Evolutionary conservation across 1,139 yeast species (phyloP).

Genomic region (Zygoascus meyerae): DNA sequence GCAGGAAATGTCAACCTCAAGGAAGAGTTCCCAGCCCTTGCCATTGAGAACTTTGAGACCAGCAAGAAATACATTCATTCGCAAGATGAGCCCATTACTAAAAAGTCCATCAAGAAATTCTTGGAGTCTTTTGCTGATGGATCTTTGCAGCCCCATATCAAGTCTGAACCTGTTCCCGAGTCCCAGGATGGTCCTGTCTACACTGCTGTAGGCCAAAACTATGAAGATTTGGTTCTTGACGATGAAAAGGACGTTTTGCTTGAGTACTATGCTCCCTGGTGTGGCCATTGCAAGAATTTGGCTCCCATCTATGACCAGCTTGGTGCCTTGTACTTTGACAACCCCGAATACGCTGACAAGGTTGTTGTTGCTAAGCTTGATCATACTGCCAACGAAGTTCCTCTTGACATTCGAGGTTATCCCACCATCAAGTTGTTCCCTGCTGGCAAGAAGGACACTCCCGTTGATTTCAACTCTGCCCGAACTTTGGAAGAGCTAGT

Average conservation of each 20-base stretch:
- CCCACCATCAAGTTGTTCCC: constrained; percentile 92
- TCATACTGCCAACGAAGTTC: constrained; percentile 85
- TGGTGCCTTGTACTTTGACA: constrained; percentile 57
- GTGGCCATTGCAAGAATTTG: constrained; percentile 96
- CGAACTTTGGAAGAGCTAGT: constrained; percentile 74
- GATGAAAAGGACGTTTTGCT: constrained; percentile 78
- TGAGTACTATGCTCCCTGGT: constrained; percentile 98
- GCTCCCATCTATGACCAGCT: constrained; percentile 91
- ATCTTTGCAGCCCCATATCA: constrained; percentile 63
- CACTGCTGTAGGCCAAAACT: constrained; percentile 81
- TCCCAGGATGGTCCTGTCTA: constrained; percentile 65
- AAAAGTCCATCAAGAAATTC: constrained; percentile 49
- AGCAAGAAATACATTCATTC: constrained; percentile 66
- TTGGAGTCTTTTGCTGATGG: constrained; percentile 62
- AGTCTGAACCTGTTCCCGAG: constrained; percentile 86
- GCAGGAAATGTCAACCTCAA: constrained; percentile 84
- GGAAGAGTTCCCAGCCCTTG: constrained; percentile 85
- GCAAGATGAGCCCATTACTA: constrained; percentile 42
- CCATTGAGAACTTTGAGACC: constrained; percentile 63
- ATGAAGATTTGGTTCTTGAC: constrained; percentile 63
- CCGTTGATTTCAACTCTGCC: constrained; percentile 60
- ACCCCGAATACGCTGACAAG: constrained; percentile 37
- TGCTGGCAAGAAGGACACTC: constrained; percentile 77
- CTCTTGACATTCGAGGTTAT: constrained; percentile 77
- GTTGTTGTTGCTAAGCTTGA: constrained; percentile 82